phyloP scores from a whole-genome alignment of 1,284 basidiomycete genomes.

The Ustilago bromivora region DNA sequence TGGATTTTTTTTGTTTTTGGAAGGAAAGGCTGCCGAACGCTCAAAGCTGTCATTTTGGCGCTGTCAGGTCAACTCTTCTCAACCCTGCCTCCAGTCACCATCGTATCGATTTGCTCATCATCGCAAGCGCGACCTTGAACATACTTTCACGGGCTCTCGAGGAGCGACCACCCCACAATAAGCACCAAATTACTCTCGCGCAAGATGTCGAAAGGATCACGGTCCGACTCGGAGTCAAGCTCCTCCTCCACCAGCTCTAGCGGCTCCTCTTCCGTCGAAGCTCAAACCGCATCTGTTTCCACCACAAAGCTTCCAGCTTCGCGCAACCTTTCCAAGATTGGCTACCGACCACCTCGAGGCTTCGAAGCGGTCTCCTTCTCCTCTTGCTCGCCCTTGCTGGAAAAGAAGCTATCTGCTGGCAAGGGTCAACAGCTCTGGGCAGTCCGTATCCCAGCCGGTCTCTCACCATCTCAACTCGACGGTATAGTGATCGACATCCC shows the following conservation, averaged over 20 bases:
- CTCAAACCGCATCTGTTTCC: slow-evolving; percentile 29
- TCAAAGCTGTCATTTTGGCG: neutral
- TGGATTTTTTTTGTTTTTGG: slow-evolving; percentile 39
- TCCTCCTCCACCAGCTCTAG: slow-evolving; percentile 43
- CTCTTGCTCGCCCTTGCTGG: slow-evolving; percentile 16
- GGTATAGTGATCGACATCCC: slow-evolving; percentile 43
- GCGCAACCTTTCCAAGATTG: slow-evolving; percentile 37
- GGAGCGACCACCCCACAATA: neutral
- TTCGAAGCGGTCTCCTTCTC: slow-evolving; percentile 41
- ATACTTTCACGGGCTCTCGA: too few relatives aligned
- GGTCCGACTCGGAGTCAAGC: slow-evolving; percentile 43
- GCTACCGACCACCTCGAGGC: slow-evolving; percentile 44
- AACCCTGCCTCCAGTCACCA: neutral
- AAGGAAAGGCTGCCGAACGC: slow-evolving; percentile 6
- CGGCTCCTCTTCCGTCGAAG: slow-evolving; percentile 33
- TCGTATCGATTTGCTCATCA: neutral
- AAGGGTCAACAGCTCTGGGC: slow-evolving; percentile 46
- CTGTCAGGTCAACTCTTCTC: neutral
- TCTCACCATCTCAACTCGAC: slow-evolving; percentile 44
- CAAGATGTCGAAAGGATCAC: slow-evolving; percentile 33
- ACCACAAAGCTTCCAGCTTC: slow-evolving; percentile 33
- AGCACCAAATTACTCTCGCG: neutral
- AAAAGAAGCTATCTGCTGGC: slow-evolving; percentile 28
- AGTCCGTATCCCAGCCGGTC: slow-evolving; percentile 39
- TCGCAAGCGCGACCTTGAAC: too few relatives aligned